phyloP scores from a whole-genome alignment of 768 basidiomycete species.

The Lactifluus piperatus region DNA sequence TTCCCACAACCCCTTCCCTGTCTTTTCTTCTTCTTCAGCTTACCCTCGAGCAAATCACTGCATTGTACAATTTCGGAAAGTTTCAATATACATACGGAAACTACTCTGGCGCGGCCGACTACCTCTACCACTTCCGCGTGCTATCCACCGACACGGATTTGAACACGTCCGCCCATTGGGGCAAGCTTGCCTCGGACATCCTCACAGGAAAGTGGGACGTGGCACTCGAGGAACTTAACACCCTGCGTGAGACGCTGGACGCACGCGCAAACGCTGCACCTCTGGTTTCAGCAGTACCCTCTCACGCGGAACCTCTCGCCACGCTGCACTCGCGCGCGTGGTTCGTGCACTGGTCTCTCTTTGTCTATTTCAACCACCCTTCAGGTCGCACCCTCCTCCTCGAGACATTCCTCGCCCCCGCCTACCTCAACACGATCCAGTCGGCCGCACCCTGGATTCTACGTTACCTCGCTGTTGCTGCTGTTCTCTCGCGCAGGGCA shows the following conservation, averaged over 20 bases:
- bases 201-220: constrained; percentile 91
- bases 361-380: constrained; percentile 96
- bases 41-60: constrained; percentile 89
- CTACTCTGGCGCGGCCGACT: constrained; percentile 94
- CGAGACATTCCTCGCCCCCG: constrained; percentile 93
- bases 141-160: constrained; percentile 90
- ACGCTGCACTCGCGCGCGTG: constrained; percentile 94
- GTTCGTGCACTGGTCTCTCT: constrained; percentile 96
- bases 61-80: constrained; percentile 95
- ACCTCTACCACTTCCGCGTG: constrained; percentile 97
- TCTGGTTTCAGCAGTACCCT: constrained; percentile 20
- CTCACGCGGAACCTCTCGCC: constrained; percentile 63
- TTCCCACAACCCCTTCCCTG: neutral
- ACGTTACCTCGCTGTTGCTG: constrained; percentile 88
- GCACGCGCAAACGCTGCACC: constrained; percentile 47
- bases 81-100: constrained; percentile 99
- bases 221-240: constrained; percentile 92
- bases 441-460: constrained; percentile 92
- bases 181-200: constrained; percentile 95
- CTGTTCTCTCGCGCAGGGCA: constrained; percentile 81
- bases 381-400: constrained; percentile 87
- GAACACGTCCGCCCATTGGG: constrained; percentile 97
- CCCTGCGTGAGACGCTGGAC: constrained; percentile 89
- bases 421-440: constrained; percentile 98
- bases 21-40: constrained; percentile 42